Evolutionary conservation across 2,329 filamentous ascomycete species (phyloP).

Genomic region (Parafenestella ontariensis): DNA sequence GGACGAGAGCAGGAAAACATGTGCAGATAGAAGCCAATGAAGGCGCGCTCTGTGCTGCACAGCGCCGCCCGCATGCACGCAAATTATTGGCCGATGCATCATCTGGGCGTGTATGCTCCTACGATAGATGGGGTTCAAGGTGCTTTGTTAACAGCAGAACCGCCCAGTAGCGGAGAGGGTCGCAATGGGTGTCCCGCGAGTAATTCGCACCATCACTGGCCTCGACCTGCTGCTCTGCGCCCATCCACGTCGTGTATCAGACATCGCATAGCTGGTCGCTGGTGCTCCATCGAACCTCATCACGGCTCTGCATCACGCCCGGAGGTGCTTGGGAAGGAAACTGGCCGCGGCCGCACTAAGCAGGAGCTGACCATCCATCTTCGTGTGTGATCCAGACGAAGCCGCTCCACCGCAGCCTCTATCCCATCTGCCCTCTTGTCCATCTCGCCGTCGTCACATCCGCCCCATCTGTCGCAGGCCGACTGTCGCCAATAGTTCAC

Average conservation of each 20-base stretch:
- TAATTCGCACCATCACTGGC: constrained; percentile 5
- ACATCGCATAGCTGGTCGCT: constrained; percentile 7
- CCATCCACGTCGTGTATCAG: neutral
- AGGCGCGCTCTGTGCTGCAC: constrained; percentile 15
- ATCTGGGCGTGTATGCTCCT: constrained; percentile 21
- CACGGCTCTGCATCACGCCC: constrained; percentile 25
- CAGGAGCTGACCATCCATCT: constrained; percentile 32
- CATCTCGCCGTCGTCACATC: constrained; percentile 16
- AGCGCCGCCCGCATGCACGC: constrained; percentile 11
- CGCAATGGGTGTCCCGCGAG: constrained; percentile 14
- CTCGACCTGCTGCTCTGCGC: constrained; percentile 5
- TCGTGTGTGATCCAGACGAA: constrained; percentile 26
- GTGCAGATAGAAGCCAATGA: constrained; percentile 2
- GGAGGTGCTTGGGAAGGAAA: constrained; percentile 23
- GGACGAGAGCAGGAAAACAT: neutral
- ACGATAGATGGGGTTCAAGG: constrained; percentile 21
- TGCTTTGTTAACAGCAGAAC: constrained; percentile 17
- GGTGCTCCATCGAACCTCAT: constrained; percentile 26
- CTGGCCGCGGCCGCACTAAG: constrained; percentile 35
- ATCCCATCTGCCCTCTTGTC: constrained; percentile 10
- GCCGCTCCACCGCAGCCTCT: constrained; percentile 22
- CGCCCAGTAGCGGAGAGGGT: constrained; percentile 11
- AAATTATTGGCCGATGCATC: constrained; percentile 18
- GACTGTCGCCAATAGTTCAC: constrained; percentile 23
- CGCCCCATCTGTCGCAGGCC: constrained; percentile 11